Base-by-base conservation (phyloP, 2,329 filamentous ascomycete genomes). In the Aspergillus quadricinctus region DNA sequence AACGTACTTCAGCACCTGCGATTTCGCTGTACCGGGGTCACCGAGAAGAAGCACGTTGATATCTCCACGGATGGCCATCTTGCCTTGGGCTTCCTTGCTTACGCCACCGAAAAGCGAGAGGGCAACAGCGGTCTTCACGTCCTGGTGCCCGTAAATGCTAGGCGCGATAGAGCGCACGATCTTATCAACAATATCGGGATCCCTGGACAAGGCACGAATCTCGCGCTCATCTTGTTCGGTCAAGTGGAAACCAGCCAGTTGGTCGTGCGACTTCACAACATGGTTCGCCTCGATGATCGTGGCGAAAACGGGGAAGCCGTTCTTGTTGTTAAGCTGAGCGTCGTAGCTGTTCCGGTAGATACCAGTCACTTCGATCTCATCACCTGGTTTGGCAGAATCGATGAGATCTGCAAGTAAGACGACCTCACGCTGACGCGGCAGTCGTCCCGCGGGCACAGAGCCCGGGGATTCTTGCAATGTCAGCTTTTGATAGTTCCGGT, bases 331-430 rank as follows among this genome's bases (percentile, higher is more conserved):
- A 54, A 99, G 83, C 66, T 96, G 91, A 3, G 94, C 92, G 72
- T 97, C 93, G 69, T 97, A 99, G 77, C 95, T 97, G 80, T 99
- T 99, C 66, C 92, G 88, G 77, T 99, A 99, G 65, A 96, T 90
- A 61, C 94, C 94, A 7, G 92, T 97, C 9, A 99, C 87, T 70
- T 99, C 94, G 55, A 99, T 92, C 72, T 99, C 95, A 75, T 99
- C 94, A 55, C 94, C 94, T 28, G 94, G 94, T 78, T 99, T 99
- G 45, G 93, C 93, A 61, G 85, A 90, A 75, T 99, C 94, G 64
- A 99, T 99, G 54, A 99, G 81, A 77, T 99, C 94, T 85, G 94
- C 97, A 2, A 99, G 84, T 11, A 99, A 83, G 61, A 99, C 92
- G 40, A 99, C 93, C 71, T 99, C 94, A 53, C 94, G 86, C 69